A percentile compares a stretch with the other conserved stretches of the same genome.
phyloP scores from a whole-genome alignment of 1,284 basidiomycete genomes.

The Irpex sp. region DNA sequence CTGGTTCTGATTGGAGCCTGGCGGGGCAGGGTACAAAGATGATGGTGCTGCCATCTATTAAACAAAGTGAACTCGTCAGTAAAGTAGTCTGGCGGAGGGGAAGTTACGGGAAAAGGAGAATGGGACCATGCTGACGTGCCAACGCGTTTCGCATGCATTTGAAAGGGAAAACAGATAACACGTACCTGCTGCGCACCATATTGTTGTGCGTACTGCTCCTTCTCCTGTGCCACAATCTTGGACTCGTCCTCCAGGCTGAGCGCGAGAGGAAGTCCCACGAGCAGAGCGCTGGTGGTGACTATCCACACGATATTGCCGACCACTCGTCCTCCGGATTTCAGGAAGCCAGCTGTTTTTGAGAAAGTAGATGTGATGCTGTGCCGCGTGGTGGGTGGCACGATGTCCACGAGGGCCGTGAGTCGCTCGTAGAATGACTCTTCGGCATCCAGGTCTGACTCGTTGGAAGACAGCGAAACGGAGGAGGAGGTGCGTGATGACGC shows the following conservation, averaged over 20 bases:
- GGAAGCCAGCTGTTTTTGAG: conserved; percentile 52
- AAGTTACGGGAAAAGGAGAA: conserved; percentile 12
- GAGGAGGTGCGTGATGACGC: conserved; percentile 64
- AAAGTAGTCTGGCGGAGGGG: conserved; percentile 15
- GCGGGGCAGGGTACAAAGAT: conserved; percentile 47
- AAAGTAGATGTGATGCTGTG: conserved; percentile 63
- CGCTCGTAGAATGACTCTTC: conserved; percentile 90
- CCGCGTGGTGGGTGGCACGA: conserved; percentile 88
- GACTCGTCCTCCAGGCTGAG: conserved; percentile 94
- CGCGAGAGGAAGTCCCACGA: conserved; percentile 90
- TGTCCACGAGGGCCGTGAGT: conserved; percentile 88
- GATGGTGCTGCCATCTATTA: conserved; percentile 55
- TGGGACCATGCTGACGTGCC: conserved; percentile 5
- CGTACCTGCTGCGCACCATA: conserved; percentile 85
- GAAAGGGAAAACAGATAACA: conserved; percentile 13
- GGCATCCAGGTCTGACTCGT: conserved; percentile 58
- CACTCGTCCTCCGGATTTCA: conserved; percentile 64
- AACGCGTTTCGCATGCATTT: conserved; percentile 7
- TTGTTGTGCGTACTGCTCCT: conserved; percentile 91
- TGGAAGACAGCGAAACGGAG: conserved; percentile 67
- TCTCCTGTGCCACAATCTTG: conserved; percentile 91
- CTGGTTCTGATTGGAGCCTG: conserved; percentile 35
- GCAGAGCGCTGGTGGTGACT: conserved; percentile 87
- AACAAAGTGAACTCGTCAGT: conserved; percentile 11
- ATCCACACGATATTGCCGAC: conserved; percentile 92